Evolutionary conservation across 2,329 filamentous ascomycete genomes (phyloP).

Genomic region (Aspergillus ochraceus): DNA sequence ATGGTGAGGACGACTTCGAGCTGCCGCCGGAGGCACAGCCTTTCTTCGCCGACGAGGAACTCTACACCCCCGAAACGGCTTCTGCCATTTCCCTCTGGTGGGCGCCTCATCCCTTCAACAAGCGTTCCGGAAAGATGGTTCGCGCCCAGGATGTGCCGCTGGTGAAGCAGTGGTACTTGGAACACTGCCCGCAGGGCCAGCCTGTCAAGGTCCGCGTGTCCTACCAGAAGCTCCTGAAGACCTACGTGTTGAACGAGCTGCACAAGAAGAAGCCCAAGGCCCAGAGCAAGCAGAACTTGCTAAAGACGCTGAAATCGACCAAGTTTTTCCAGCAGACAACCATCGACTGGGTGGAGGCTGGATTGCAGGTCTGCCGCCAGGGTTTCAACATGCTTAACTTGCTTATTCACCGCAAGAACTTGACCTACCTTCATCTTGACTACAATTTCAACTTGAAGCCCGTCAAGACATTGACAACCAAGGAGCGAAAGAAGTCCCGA

Average conservation of each 20-base stretch:
- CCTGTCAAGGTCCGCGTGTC: conserved; percentile 97
- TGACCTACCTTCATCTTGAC: conserved; percentile 96
- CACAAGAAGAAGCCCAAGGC: conserved; percentile 96
- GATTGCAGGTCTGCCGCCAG: conserved; percentile 94
- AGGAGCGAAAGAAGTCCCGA: conserved; percentile 98
- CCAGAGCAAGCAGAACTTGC: conserved; percentile 88
- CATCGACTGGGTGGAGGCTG: conserved; percentile 98
- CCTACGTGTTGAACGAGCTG: conserved; percentile 91
- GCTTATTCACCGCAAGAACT: conserved; percentile 95
- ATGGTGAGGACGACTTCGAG: conserved; percentile 81
- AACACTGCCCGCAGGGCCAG: conserved; percentile 87
- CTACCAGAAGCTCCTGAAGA: conserved; percentile 96
- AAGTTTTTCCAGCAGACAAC: conserved; percentile 99
- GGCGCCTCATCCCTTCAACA: conserved; percentile 95
- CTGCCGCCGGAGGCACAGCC: conserved; percentile 78
- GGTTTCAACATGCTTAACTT: conserved; percentile 99
- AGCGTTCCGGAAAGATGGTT: conserved; percentile 92
- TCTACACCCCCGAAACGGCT: conserved; percentile 86
- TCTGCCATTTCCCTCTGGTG: conserved; percentile 95
- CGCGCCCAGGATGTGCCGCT: conserved; percentile 94
- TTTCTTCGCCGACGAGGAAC: conserved; percentile 84
- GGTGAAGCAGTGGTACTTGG: conserved; percentile 97
- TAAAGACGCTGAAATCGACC: conserved; percentile 87
- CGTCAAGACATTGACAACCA: conserved; percentile 96
- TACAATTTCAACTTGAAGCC: conserved; percentile 99